Evolutionary conservation across 1,284 basidiomycete genomes (phyloP).

Genomic region (Leccinum laetum): DNA sequence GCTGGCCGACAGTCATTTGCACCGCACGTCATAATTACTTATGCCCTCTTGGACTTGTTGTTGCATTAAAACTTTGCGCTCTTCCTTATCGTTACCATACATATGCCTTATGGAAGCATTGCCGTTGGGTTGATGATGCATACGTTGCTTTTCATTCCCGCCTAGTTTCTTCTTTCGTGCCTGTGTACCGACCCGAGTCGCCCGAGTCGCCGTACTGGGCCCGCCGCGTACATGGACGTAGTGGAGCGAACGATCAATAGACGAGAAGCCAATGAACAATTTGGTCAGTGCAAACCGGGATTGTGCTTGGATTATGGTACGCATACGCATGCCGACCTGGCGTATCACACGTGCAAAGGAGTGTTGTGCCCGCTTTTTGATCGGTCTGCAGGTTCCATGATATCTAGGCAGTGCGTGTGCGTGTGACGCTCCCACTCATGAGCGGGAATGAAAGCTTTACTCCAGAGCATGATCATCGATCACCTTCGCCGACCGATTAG

Average conservation of each 20-base stretch:
- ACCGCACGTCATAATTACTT: slow-evolving; percentile 8
- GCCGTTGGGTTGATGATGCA: not conserved
- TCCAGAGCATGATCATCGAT: not conserved
- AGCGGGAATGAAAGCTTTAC: not conserved
- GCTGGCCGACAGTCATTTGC: not conserved
- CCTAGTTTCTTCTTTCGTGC: not conserved
- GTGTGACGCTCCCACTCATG: not conserved
- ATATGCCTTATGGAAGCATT: not conserved
- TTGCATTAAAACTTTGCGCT: slow-evolving; percentile 7
- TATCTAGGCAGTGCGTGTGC: not conserved
- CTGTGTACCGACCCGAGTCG: not conserved
- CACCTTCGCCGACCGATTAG: not conserved
- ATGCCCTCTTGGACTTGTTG: slow-evolving; percentile 15
- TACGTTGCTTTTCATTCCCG: slow-evolving; percentile 22
- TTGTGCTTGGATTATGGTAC: not conserved
- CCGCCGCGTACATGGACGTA: slow-evolving; percentile 3
- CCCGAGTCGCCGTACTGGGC: not conserved
- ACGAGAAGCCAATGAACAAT: not conserved
- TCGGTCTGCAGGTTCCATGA: not conserved
- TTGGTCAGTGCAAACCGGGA: not conserved
- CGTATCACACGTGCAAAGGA: not conserved
- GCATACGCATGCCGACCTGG: not conserved
- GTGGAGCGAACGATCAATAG: slow-evolving; percentile 1
- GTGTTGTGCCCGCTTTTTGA: not conserved
- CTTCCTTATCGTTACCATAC: not conserved